phyloP scores from a whole-genome alignment of 2,329 filamentous ascomycete genomes.

The Fusarium sublunatum region DNA sequence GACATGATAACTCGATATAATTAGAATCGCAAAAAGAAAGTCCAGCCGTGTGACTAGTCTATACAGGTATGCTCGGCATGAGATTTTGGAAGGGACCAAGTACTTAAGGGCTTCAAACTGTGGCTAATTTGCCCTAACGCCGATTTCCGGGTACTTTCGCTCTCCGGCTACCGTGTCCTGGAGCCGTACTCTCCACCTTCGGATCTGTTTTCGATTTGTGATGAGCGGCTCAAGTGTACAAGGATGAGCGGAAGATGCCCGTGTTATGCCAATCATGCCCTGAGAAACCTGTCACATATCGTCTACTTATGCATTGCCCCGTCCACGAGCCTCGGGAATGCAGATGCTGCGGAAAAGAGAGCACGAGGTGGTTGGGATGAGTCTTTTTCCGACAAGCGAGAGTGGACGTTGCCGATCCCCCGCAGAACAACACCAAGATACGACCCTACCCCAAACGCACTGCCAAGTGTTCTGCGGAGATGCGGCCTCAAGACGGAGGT shows the following conservation, averaged over 20 bases:
- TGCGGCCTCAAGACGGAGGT: neutral
- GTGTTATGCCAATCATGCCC: neutral
- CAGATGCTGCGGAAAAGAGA: conserved; percentile 9
- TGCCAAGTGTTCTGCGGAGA: neutral
- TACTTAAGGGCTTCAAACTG: conserved; percentile 33
- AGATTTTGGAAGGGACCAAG: conserved; percentile 1
- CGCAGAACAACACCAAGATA: conserved; percentile 1
- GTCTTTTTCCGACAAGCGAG: conserved; percentile 18
- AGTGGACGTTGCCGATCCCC: conserved; percentile 17
- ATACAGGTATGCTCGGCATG: neutral
- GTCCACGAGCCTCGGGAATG: too few relatives aligned
- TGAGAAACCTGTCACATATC: neutral
- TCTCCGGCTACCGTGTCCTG: neutral
- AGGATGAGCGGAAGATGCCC: neutral
- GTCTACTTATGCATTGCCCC: neutral
- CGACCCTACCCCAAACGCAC: conserved; percentile 1
- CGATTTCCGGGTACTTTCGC: neutral
- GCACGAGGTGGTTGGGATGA: neutral
- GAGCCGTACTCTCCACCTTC: conserved; percentile 1
- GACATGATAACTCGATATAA: conserved; percentile 23
- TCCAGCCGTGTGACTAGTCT: neutral
- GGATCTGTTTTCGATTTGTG: neutral
- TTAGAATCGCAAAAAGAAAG: too few relatives aligned
- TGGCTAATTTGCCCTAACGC: neutral
- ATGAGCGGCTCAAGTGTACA: neutral